These are phyloP conservation scores for Quercus ilex DNA, from an alignment of 306 rosid species.

Conservation along the genomic window DNA sequence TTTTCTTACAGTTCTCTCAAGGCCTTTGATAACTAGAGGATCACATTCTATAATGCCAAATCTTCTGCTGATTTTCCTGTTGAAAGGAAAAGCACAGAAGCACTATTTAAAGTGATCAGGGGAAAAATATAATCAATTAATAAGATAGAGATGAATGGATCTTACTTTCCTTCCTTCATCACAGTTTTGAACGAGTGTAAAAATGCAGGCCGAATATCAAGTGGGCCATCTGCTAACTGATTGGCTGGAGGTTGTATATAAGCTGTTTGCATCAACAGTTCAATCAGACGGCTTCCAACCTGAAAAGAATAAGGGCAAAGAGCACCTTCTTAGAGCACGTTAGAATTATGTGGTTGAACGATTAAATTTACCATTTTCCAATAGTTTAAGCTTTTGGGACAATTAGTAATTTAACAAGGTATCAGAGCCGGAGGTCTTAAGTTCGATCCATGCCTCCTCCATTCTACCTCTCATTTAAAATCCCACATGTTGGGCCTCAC, in stretches of 20 bases:
- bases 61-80: constrained; percentile 55
- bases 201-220: constrained; percentile 88
- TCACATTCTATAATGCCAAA: constrained; percentile 78
- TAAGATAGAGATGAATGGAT: constrained; percentile 17
- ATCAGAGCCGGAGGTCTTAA: no score
- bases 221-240: constrained; percentile 57
- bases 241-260: constrained; percentile 81
- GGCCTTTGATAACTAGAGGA: constrained; percentile 80
- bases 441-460: no score
- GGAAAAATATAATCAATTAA: constrained; percentile 13
- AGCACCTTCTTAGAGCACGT: neutral
- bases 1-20: constrained; percentile 70
- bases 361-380: no score
- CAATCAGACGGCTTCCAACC: constrained; percentile 92
- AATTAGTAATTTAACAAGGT: no score
- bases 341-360: no score
- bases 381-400: no score
- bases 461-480: no score
- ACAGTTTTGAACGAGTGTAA: constrained; percentile 54
- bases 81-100: constrained; percentile 17
- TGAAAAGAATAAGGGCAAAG: constrained; percentile 20
- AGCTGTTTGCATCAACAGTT: constrained; percentile 78
- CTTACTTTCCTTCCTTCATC: constrained; percentile 50
- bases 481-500: no score
- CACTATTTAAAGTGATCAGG: constrained; percentile 15